Conservation (phyloP, 768 basidiomycete genomes). For the Hygrophoropsis aurantiaca region DNA sequence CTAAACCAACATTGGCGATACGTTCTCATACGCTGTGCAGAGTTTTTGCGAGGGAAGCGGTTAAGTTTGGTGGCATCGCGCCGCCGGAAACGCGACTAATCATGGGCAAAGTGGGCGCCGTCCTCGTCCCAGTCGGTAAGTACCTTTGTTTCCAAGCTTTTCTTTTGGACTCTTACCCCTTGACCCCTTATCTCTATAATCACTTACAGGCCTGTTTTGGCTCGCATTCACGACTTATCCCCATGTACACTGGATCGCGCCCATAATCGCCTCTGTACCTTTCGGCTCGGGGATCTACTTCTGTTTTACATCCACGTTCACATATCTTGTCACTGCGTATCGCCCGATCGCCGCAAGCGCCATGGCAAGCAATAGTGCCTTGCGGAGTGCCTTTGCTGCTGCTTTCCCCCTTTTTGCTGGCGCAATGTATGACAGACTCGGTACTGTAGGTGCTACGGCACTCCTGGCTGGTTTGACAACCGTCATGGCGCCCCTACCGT, state of each 20-base stretch:
- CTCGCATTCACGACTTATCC: constrained; percentile 55
- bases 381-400: constrained; percentile 47
- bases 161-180: neutral
- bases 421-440: constrained; percentile 52
- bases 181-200: too few species aligned
- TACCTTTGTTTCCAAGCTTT: neutral
- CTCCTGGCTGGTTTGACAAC: constrained; percentile 66
- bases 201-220: constrained; percentile 45
- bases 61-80: constrained; percentile 42
- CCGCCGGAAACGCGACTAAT: constrained; percentile 68
- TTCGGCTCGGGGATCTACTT: constrained; percentile 60
- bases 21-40: constrained; percentile 22
- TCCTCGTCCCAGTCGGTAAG: constrained; percentile 61
- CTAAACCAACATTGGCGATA: neutral
- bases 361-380: constrained; percentile 62
- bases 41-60: constrained; percentile 35
- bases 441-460: constrained; percentile 71
- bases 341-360: constrained; percentile 58
- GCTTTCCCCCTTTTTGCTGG: constrained; percentile 54
- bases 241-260: constrained; percentile 47
- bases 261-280: constrained; percentile 43
- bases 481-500: constrained; percentile 64
- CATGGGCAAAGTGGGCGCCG: constrained; percentile 67
- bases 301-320: constrained; percentile 70
- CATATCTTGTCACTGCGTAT: constrained; percentile 52